Percentiles rank a stretch among this genome's conserved stretches.
phyloP scores from a whole-genome alignment of 2,329 filamentous ascomycete genomes.

The Neurospora sp. region DNA sequence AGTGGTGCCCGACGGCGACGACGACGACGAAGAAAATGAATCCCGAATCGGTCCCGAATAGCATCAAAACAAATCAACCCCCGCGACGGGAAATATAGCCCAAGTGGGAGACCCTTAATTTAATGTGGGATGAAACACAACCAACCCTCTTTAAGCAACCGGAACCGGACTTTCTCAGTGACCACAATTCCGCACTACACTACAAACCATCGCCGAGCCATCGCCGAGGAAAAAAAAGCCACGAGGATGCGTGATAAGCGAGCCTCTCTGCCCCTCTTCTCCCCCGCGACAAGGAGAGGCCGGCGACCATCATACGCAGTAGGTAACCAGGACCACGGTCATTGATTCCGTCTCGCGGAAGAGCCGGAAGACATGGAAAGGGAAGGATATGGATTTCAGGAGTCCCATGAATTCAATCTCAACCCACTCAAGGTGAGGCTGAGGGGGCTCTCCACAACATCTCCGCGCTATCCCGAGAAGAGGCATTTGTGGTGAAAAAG shows the following conservation, averaged over 20 bases:
- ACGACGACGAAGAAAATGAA: not conserved
- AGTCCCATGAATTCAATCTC: not conserved
- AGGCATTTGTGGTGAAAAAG: not conserved
- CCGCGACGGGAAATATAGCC: not conserved
- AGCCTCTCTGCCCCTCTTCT: not conserved
- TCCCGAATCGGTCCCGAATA: not conserved
- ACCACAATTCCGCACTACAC: not conserved
- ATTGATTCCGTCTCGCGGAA: not conserved
- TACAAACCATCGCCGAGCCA: not conserved
- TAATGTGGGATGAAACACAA: not conserved
- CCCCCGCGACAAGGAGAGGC: not conserved
- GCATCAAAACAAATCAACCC: not conserved
- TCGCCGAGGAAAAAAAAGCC: not conserved
- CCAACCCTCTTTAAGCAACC: not conserved
- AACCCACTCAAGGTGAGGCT: not conserved
- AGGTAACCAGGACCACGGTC: not conserved
- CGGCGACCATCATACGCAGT: not conserved
- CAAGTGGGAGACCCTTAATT: not conserved
- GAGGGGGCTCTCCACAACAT: not conserved
- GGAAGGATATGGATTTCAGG: not conserved
- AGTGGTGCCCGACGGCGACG: not conserved
- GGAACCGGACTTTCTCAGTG: not conserved
- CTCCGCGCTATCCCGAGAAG: not conserved
- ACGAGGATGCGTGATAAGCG: not conserved
- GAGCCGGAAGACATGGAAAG: not conserved